These are phyloP conservation scores for Rhododendron simsii DNA, from an alignment of 148 eudicot genomes.

Conservation along the genomic window DNA sequence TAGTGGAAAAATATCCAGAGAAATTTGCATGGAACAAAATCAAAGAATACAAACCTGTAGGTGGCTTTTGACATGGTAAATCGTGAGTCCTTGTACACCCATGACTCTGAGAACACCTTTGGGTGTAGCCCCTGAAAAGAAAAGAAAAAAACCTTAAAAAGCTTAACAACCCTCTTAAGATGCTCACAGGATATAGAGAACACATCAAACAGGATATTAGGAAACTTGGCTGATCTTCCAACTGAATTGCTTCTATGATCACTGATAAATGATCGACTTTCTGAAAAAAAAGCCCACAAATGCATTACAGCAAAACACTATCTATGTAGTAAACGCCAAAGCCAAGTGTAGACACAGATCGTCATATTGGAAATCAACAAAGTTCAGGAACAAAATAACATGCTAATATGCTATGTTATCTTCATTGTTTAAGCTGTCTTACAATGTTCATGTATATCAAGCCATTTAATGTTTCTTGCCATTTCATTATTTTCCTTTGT, in stretches of 20 bases:
- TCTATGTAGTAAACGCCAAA: background rate
- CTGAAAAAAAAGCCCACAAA: background rate
- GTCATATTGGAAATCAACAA: background rate
- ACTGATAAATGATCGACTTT: background rate
- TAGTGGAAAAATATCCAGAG: background rate
- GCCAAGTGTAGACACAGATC: background rate
- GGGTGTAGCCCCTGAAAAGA: conserved; percentile 59
- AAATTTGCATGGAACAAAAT: conserved; percentile 7
- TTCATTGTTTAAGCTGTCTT: background rate
- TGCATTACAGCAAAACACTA: background rate
- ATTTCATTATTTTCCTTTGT: background rate
- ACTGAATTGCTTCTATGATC: background rate
- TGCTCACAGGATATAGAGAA: background rate
- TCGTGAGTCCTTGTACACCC: conserved; percentile 70
- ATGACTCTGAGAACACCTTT: conserved; percentile 70
- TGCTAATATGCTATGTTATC: background rate
- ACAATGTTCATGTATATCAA: background rate
- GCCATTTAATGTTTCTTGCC: background rate
- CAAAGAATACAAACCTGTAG: conserved; percentile 38
- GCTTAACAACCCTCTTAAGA: background rate
- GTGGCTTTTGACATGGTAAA: conserved; percentile 75
- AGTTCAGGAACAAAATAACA: background rate
- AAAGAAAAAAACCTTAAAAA: background rate
- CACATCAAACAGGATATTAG: background rate
- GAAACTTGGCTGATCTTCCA: background rate